Percentiles rank a stretch among this genome's conserved stretches.
Conservation (phyloP, 352 stramenopile genomes). For the Phytophthora vignae region DNA sequence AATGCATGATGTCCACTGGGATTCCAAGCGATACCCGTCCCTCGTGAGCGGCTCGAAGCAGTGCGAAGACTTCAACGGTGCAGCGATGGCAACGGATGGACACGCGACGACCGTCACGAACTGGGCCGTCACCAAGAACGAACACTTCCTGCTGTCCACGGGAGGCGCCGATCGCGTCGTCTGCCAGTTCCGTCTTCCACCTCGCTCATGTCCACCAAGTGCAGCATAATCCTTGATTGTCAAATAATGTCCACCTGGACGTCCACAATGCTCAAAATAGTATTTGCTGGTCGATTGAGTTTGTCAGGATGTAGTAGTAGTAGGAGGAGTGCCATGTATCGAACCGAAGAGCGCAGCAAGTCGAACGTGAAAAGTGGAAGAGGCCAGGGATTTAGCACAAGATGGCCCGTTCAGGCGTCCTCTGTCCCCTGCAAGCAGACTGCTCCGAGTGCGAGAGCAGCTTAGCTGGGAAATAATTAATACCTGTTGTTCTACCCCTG, state of each 20-base stretch:
- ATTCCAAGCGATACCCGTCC: slow-evolving; percentile 24
- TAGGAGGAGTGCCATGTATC: no score
- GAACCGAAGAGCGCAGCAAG: no score
- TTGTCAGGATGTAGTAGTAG: no score
- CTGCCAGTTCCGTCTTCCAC: slow-evolving; percentile 71
- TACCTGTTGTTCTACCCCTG: slow-evolving; percentile 26
- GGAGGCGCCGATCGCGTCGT: slow-evolving; percentile 79
- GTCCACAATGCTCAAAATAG: neutral
- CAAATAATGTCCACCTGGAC: slow-evolving; percentile 3
- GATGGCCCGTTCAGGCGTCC: no score
- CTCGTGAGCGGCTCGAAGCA: slow-evolving; percentile 22
- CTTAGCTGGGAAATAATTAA: neutral
- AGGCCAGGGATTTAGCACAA: no score
- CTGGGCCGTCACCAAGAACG: slow-evolving; percentile 68
- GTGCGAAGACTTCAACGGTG: slow-evolving; percentile 29
- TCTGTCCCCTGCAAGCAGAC: no score
- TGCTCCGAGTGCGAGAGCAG: no score
- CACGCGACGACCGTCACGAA: slow-evolving; percentile 82
- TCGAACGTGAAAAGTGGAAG: no score
- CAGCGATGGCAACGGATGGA: slow-evolving; percentile 42
- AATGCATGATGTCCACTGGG: slow-evolving; percentile 26
- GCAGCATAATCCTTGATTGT: neutral
- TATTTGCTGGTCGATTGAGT: no score
- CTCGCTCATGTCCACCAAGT: neutral
- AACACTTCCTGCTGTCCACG: slow-evolving; percentile 76